These are phyloP conservation scores for Dioszegia hungarica DNA, from an alignment of 768 basidiomycete genomes.

Conservation along the genomic window DNA sequence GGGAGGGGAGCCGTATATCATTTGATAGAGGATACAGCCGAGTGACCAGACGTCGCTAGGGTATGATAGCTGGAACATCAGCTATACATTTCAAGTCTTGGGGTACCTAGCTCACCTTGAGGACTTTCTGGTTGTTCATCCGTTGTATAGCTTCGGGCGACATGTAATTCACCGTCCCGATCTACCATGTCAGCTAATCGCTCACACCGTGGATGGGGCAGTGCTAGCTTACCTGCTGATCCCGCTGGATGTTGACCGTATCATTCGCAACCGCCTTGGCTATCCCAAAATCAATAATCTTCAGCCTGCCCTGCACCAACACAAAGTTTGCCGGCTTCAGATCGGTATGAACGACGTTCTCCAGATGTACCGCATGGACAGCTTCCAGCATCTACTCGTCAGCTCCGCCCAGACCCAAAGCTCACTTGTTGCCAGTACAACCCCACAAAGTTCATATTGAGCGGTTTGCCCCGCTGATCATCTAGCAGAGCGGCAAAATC, in stretches of 20 bases:
- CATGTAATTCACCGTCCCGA: conserved; percentile 98
- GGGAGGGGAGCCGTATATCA: conserved; percentile 91
- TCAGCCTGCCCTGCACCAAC: conserved; percentile 85
- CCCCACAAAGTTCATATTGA: conserved; percentile 91
- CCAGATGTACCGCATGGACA: conserved; percentile 96
- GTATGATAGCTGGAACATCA: conserved; percentile 61
- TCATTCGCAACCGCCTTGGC: conserved; percentile 98
- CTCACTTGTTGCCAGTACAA: conserved; percentile 95
- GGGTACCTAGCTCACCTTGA: conserved; percentile 59
- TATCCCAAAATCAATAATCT: conserved; percentile 99
- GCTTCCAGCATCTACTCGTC: conserved; percentile 86
- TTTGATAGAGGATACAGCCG: conserved; percentile 96
- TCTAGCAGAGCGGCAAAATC: conserved; percentile 78
- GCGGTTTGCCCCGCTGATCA: conserved; percentile 73
- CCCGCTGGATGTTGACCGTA: conserved; percentile 94
- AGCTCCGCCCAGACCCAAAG: conserved; percentile 3
- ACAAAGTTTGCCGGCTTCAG: conserved; percentile 98
- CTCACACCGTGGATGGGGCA: no score
- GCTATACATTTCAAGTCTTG: neutral
- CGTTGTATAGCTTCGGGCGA: conserved; percentile 90
- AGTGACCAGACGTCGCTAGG: conserved; percentile 97
- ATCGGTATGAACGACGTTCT: conserved; percentile 98
- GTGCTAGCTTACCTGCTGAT: conserved; percentile 88
- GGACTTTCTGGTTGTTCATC: conserved; percentile 65
- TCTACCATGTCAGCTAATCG: conserved; percentile 55